Base-by-base conservation (phyloP, 352 stramenopile genomes). In the Phytophthora sansomeana region DNA sequence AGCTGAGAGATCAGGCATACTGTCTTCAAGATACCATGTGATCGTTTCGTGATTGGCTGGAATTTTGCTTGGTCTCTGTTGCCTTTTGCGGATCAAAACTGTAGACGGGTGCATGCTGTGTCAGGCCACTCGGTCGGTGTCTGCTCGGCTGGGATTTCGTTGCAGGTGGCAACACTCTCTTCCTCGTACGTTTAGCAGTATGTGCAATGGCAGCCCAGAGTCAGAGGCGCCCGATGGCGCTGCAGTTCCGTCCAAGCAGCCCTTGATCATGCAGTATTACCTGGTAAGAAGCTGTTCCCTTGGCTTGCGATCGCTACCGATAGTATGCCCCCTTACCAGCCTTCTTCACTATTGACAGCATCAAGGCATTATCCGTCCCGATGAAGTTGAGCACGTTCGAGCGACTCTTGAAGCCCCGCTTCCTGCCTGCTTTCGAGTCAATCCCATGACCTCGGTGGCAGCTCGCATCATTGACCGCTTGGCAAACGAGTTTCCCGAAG, bases 351-450 rank as follows among this genome's bases (percentile, higher is more conserved):
- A 48, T n/a, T 58, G 6, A 11, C 49, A 92, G 81, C 70, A 46
- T 6, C 84, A 93, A 84, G 79, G 84, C 16, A 67, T 93, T 19
- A 90, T 93, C 58, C 59, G 32, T 5, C 46, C 47, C 0, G 75
- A 83, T 7, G 67, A 89, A 50, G 63, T 81, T 44, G 69, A 63
- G 9, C 48, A 66, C 13, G 83, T 89, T 67, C 74, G 77, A 39
- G 58, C 60, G 17, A 89, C 81, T 16, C 71, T 93, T 19, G 54
- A 84, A 21, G 72, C 72, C 44, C 79, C 82, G 33, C 69, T 93
- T 50, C 84, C 84, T 9, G 80, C 83, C 33, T 93, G 84, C 71
- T 93, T 93, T 52, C 77, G 84, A 21, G 72, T 93, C 30, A 93
- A 89, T 36, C 79, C 82, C 14, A 87, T 78, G 44, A 58, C 44